phyloP scores from a whole-genome alignment of 2,329 filamentous ascomycete genomes.

The Diaporthe humulicola region DNA sequence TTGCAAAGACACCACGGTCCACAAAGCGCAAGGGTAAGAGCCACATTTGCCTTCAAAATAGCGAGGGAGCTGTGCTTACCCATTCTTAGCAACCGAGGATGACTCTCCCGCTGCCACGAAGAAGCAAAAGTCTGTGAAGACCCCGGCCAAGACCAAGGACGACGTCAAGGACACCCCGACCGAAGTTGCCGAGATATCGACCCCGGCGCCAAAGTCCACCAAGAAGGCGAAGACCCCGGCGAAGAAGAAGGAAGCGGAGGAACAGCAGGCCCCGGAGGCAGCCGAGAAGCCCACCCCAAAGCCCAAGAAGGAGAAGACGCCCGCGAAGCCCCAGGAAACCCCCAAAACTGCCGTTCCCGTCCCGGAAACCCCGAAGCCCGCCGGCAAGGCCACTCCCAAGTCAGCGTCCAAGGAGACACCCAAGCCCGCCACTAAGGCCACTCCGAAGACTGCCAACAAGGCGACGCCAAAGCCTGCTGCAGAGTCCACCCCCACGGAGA shows the following conservation, averaged over 20 bases:
- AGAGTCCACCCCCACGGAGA: constrained; percentile 17
- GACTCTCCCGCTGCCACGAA: constrained; percentile 37
- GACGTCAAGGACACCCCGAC: constrained; percentile 16
- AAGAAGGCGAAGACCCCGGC: constrained; percentile 37
- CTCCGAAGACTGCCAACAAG: constrained; percentile 6
- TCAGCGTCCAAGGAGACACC: constrained; percentile 21
- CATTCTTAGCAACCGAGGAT: constrained; percentile 35
- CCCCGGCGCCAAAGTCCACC: constrained; percentile 31
- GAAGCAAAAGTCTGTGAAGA: constrained; percentile 39
- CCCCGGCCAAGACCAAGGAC: constrained; percentile 27
- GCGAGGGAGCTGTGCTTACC: not conserved
- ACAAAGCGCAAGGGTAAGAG: constrained; percentile 40
- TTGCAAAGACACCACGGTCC: constrained; percentile 36
- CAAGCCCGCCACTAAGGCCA: constrained; percentile 27
- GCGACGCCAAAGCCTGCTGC: not conserved
- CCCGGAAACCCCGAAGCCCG: constrained; percentile 28
- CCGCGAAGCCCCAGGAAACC: constrained; percentile 32
- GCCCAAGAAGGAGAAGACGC: constrained; percentile 38
- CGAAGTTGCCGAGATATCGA: constrained; percentile 17
- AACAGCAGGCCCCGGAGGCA: not conserved
- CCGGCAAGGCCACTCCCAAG: constrained; percentile 26
- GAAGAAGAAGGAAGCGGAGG: constrained; percentile 26
- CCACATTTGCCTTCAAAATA: not conserved
- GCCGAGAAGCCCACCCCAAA: constrained; percentile 31
- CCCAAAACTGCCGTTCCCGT: constrained; percentile 1